Evolutionary conservation across 345 rosid species (phyloP).

Genomic region (Pugionium cornutum): DNA sequence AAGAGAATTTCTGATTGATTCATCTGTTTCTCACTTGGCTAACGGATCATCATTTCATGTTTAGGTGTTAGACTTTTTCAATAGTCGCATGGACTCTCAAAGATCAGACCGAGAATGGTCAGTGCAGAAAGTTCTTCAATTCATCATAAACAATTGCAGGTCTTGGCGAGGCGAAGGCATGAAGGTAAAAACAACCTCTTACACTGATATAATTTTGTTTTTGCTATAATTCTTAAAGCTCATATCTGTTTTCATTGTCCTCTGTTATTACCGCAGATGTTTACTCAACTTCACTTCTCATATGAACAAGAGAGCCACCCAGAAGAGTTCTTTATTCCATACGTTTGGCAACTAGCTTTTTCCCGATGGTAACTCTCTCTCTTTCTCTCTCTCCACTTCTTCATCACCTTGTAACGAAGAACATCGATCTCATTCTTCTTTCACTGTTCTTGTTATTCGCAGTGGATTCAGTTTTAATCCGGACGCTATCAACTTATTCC

Average conservation of each 20-base stretch:
- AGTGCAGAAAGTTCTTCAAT: slow-evolving; percentile 84
- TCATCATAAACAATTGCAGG: slow-evolving; percentile 71
- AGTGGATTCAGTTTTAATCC: slow-evolving; percentile 75
- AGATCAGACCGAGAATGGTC: slow-evolving; percentile 89
- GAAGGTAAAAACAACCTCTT: slow-evolving; percentile 56
- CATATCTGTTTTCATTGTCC: not conserved
- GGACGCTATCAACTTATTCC: slow-evolving; percentile 72
- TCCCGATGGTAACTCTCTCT: slow-evolving; percentile 56
- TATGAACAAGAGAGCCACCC: slow-evolving; percentile 99
- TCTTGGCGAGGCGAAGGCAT: slow-evolving; percentile 97
- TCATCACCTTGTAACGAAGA: slow-evolving; percentile 4
- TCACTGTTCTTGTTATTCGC: slow-evolving; percentile 21
- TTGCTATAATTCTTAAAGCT: not conserved
- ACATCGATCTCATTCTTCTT: not conserved
- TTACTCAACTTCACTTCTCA: slow-evolving; percentile 90
- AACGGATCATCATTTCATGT: slow-evolving; percentile 16
- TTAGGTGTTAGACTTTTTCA: slow-evolving; percentile 90
- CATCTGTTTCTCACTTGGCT: slow-evolving; percentile 10
- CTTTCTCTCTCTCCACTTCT: slow-evolving; percentile 6
- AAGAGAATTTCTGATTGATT: slow-evolving; percentile 15
- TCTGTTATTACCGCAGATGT: slow-evolving; percentile 58
- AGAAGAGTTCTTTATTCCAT: slow-evolving; percentile 95
- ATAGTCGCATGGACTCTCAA: slow-evolving; percentile 87
- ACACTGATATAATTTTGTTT: not conserved
- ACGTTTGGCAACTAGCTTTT: slow-evolving; percentile 79